Conservation (phyloP, 768 basidiomycete species). For the Panellus pusillus region DNA sequence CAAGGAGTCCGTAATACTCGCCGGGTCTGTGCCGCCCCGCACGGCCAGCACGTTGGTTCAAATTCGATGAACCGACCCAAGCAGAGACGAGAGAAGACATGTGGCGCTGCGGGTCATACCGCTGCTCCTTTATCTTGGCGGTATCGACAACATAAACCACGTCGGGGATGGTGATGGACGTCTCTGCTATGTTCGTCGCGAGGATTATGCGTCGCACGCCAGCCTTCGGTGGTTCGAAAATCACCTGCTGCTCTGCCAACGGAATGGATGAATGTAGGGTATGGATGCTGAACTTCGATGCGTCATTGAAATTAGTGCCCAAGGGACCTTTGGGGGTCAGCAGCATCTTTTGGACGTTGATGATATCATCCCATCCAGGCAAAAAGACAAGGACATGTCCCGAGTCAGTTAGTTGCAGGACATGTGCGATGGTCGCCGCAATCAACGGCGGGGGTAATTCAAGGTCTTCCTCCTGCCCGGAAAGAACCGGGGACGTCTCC, state of each 20-base stretch:
- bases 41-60: slow-evolving; percentile 89
- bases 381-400: slow-evolving; percentile 91
- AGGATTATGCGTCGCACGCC: slow-evolving; percentile 88
- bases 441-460: slow-evolving; percentile 82
- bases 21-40: slow-evolving; percentile 90
- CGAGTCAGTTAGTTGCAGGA: slow-evolving; percentile 68
- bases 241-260: slow-evolving; percentile 81
- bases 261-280: slow-evolving; percentile 89
- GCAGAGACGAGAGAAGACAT: slow-evolving; percentile 88
- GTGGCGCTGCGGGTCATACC: slow-evolving; percentile 85
- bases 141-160: slow-evolving; percentile 94
- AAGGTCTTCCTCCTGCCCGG: slow-evolving; percentile 47
- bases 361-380: slow-evolving; percentile 93
- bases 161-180: slow-evolving; percentile 92
- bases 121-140: slow-evolving; percentile 80
- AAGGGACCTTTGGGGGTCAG: slow-evolving; percentile 48
- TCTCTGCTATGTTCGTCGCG: slow-evolving; percentile 94
- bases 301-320: slow-evolving; percentile 61
- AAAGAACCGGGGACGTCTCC: slow-evolving; percentile 37
- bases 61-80: slow-evolving; percentile 88
- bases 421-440: slow-evolving; percentile 78
- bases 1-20: slow-evolving; percentile 86
- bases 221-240: slow-evolving; percentile 78
- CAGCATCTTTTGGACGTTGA: slow-evolving; percentile 65
- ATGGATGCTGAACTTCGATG: slow-evolving; percentile 65